phyloP scores from a whole-genome alignment of 164 flowering plant species.

The Echeveria elegans region DNA sequence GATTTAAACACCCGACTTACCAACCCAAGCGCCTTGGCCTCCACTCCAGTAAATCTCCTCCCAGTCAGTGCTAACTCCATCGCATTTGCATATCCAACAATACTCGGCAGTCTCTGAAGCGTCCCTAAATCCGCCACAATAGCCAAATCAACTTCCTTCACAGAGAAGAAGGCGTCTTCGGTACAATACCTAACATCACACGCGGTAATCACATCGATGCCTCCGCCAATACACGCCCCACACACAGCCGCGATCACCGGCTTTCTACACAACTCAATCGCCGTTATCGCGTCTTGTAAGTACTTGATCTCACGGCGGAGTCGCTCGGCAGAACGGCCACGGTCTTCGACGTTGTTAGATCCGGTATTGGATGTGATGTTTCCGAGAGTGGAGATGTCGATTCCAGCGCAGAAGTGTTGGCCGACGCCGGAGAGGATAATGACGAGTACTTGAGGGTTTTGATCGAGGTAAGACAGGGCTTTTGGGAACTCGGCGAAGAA shows the following conservation, averaged over 20 bases:
- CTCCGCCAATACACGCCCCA: conserved; percentile 88
- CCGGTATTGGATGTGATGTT: not conserved
- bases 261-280: conserved; percentile 70
- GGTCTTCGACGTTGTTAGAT: conserved; percentile 17
- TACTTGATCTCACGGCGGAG: conserved; percentile 46
- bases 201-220: conserved; percentile 69
- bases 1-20: conserved; percentile 56
- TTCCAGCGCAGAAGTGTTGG: conserved; percentile 75
- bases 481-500: conserved; percentile 74
- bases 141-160: conserved; percentile 86
- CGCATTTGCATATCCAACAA: conserved; percentile 75
- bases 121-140: conserved; percentile 80
- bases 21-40: conserved; percentile 71
- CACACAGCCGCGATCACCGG: conserved; percentile 62
- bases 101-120: conserved; percentile 76
- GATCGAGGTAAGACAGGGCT: conserved; percentile 62
- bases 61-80: conserved; percentile 75
- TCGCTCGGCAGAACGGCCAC: conserved; percentile 49
- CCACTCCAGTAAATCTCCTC: conserved; percentile 46
- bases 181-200: conserved; percentile 75
- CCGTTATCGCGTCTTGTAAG: conserved; percentile 61
- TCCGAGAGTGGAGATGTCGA: conserved; percentile 43
- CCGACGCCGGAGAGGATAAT: conserved; percentile 57
- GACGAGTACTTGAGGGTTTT: conserved; percentile 47
- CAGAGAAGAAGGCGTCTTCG: conserved; percentile 52